Base-by-base conservation (phyloP, 345 rosid species). In the Dipteronia dyeriana region DNA sequence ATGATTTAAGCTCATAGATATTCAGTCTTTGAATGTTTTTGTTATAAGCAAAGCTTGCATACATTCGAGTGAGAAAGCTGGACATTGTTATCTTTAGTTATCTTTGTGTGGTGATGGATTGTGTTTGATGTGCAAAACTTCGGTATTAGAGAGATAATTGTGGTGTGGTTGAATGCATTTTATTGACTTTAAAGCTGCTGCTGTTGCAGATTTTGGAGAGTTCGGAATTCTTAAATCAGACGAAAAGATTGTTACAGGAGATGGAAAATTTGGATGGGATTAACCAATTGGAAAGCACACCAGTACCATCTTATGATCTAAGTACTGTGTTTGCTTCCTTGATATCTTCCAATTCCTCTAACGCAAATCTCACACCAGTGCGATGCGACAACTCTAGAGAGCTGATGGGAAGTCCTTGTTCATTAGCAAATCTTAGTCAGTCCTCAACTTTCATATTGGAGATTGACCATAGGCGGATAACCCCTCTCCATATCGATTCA, bases 141-240 rank as follows among this genome's bases (percentile, higher is more conserved):
- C 3, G 9, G 39, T 29, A 16, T 19, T 4, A 53, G 45, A 25
- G 74, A 53, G 31, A 60, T 61, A 23, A 47, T 16, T 26, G 31
- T 49, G 22, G 60, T 60, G 16, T 74, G 66, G 60, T 29, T 75
- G 53, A 45, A 29, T 71, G 43, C 22, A 23, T 60, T 60, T 69
- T 70, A 39, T 20, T 67, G 65, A 71, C 47, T 38, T 31, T 75
- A n/a, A 59, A 41, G n/a, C 73, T 63, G n/a, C 65, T 68, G 56
- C 11, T 75, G 67, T 70, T 79, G 82, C 89, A 92, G 98, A 86
- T 92, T 83, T 75, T 79, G 67, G 95, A 92, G 88, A 89, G 84
- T 9, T 53, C 5, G 23, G 91, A 89, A 69, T 82, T 92, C 79
- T 75, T 89, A 80, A 87, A 85, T 79, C 86, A 87, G 83, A 86